Base-by-base conservation (phyloP, 2,329 filamentous ascomycete species). In the Corinectria fuckeliana region DNA sequence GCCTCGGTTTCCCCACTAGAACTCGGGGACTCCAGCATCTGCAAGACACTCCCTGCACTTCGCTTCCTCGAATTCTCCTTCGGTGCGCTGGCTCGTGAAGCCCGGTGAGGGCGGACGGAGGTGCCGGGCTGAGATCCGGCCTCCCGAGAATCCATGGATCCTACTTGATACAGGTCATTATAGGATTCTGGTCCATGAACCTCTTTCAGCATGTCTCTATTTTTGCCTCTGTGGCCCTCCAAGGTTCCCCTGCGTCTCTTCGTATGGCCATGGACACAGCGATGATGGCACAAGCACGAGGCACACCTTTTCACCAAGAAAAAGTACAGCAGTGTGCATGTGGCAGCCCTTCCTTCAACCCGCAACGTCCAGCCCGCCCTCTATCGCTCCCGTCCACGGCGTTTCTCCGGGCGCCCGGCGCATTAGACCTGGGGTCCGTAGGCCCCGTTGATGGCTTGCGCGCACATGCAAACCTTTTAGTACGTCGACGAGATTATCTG, bases 371-470 rank as follows among this genome's bases (percentile, higher is more conserved):
- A 39, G 38, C 34, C 20, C 38, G 45, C 20, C 26, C 14, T 28
- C 16, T 48, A 34, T 54, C 62, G 44, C 45, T n/a, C 32, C 32
- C 14, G 18, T 32, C 38, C 32, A 51, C 67, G 64, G 66, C 54
- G 50, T 64, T 60, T 67, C 66, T 67, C 66, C 66, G 63, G 63
- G 49, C 49, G 60, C 50, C 65, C 67, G 63, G 48, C 38, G n/a
- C 36, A 38, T n/a, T 32, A 18, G 11, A 16, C 50, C 42, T 55
- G 30, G 47, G 32, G 49, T 61, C 51, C 39, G 26, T 54, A 53
- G 54, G 53, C 48, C 55, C 41, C 47, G 56, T 36, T 18, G 18
- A 45, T 3, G 21, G 50, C 30, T 11, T 42, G 13, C 38, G 18
- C 38, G 23, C 34, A 21, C 41, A 16, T 25, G 23, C 9, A 28